A percentile compares a stretch with the other conserved stretches of the same genome.
Conservation (phyloP, 768 basidiomycete genomes). For the Tylopilus intermedius region DNA sequence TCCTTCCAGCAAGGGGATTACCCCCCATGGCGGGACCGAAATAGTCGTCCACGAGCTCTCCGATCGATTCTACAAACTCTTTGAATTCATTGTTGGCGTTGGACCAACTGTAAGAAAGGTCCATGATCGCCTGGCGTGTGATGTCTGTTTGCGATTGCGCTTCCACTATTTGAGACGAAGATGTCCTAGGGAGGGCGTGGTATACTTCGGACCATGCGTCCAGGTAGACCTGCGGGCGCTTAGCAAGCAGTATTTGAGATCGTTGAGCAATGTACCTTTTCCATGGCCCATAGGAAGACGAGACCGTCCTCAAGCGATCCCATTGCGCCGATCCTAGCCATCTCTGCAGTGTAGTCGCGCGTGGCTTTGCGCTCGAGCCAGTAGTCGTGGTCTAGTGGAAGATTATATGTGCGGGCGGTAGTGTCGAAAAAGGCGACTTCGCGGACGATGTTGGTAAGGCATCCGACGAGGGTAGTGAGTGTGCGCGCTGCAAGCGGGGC, state of each 20-base stretch:
- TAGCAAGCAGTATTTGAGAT: neutral
- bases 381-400: slow-evolving; percentile 36
- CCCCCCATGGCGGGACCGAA: slow-evolving; percentile 33
- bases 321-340: slow-evolving; percentile 47
- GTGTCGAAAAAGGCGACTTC: slow-evolving; percentile 59
- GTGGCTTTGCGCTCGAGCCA: slow-evolving; percentile 59
- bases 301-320: slow-evolving; percentile 57
- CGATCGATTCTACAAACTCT: slow-evolving; percentile 48
- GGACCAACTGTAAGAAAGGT: slow-evolving; percentile 61
- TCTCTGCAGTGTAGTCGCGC: slow-evolving; percentile 66
- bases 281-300: slow-evolving; percentile 77
- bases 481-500: slow-evolving; percentile 26
- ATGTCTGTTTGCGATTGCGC: slow-evolving; percentile 4
- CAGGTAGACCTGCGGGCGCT: slow-evolving; percentile 51
- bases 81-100: slow-evolving; percentile 45
- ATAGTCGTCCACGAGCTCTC: slow-evolving; percentile 40
- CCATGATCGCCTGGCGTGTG: slow-evolving; percentile 32
- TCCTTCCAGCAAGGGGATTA: slow-evolving; percentile 16
- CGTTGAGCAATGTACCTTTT: slow-evolving; percentile 42
- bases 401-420: slow-evolving; percentile 39
- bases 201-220: slow-evolving; percentile 60
- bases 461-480: slow-evolving; percentile 46
- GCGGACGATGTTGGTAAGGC: slow-evolving; percentile 53
- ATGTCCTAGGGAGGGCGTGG: slow-evolving; percentile 3
- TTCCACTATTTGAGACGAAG: neutral